These are phyloP conservation scores for Carex littledalei DNA, from an alignment of 176 grass and related monocot species.

Conservation along the genomic window DNA sequence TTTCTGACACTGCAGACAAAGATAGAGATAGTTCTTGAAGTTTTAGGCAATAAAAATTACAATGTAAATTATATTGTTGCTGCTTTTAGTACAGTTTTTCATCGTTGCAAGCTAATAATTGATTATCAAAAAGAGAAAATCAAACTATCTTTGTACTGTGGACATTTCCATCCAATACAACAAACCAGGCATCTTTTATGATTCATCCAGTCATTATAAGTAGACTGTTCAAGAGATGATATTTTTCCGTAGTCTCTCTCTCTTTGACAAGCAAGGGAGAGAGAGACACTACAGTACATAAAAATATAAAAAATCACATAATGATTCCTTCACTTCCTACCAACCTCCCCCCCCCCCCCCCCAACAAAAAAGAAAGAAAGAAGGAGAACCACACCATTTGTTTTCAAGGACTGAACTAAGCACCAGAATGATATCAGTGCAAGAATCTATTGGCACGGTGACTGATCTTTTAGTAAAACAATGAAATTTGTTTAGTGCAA, in stretches of 20 bases:
- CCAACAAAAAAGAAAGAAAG: background rate
- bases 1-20: conserved; percentile 40
- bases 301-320: background rate
- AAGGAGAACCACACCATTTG: background rate
- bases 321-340: background rate
- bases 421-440: background rate
- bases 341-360: background rate
- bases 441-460: background rate
- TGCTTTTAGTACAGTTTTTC: background rate
- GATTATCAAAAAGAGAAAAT: background rate
- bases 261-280: background rate
- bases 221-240: background rate
- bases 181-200: background rate
- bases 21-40: background rate
- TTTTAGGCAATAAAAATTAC: background rate
- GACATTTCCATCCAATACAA: background rate
- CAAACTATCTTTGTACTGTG: background rate
- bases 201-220: background rate
- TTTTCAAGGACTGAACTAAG: background rate
- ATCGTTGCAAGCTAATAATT: background rate
- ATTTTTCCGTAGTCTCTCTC: background rate
- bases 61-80: background rate
- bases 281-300: too few species aligned
- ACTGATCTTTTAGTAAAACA: background rate
- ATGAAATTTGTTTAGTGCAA: background rate